A percentile compares a stretch with the other conserved stretches of the same genome.
Evolutionary conservation across 768 basidiomycete species (phyloP).

Genomic region (Trametes cinnabarina): DNA sequence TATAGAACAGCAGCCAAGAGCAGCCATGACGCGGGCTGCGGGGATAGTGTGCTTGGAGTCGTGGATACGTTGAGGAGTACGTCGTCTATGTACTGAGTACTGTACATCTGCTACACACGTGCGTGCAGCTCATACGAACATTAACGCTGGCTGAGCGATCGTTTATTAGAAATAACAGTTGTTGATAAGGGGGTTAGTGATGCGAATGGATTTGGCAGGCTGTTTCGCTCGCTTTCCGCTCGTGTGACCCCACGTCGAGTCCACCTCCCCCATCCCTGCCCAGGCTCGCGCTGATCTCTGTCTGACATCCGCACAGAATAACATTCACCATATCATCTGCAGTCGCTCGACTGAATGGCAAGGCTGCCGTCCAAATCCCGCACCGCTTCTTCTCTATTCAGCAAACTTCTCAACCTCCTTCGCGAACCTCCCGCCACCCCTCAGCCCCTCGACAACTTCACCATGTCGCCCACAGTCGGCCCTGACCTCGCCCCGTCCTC

Average conservation of each 20-base stretch:
- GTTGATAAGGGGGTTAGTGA: background rate
- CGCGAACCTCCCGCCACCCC: constrained; percentile 16
- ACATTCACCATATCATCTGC: background rate
- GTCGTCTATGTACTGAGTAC: too few species aligned
- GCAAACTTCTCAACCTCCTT: constrained; percentile 19
- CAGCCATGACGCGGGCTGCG: constrained; percentile 12
- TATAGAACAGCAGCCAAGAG: too few species aligned
- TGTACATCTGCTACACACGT: too few species aligned
- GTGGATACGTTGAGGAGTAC: too few species aligned
- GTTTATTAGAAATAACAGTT: too few species aligned
- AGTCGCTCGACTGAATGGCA: constrained; percentile 4
- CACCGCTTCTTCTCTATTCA: constrained; percentile 14
- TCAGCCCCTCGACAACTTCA: constrained; percentile 1
- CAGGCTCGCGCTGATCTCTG: too few species aligned
- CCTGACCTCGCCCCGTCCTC: constrained; percentile 19
- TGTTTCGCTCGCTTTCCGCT: constrained; percentile 1
- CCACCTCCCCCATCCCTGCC: background rate
- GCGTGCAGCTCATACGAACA: too few species aligned
- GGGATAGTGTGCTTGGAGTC: constrained; percentile 9
- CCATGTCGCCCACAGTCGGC: constrained; percentile 23
- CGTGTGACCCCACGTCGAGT: constrained; percentile 20
- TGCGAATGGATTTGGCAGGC: too few species aligned
- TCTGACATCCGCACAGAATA: background rate
- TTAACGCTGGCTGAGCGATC: too few species aligned
- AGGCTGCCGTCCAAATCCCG: constrained; percentile 13